Percentiles rank a stretch among this genome's conserved stretches.
These are phyloP conservation scores for Juncus effusus DNA, from an alignment of 176 grass and related monocot genomes.

Conservation along the genomic window DNA sequence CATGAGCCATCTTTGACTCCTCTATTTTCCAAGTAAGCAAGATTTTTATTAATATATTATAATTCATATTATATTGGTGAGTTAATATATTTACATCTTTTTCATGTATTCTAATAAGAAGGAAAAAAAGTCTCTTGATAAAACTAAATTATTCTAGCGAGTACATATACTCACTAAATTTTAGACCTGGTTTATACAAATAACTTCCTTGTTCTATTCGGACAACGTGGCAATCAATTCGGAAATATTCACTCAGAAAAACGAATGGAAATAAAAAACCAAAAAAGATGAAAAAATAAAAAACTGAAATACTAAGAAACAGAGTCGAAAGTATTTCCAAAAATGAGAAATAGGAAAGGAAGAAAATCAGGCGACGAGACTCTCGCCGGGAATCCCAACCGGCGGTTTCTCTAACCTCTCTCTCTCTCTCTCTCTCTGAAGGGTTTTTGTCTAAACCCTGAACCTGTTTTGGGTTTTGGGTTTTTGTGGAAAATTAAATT, in stretches of 20 bases:
- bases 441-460: conserved; percentile 18
- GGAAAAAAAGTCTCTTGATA: no score
- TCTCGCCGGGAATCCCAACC: background rate
- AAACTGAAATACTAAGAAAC: no score
- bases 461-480: no score
- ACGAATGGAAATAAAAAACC: background rate
- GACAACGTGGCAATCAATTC: background rate
- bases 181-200: conserved; percentile 7
- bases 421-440: background rate
- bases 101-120: no score
- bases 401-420: background rate
- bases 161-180: background rate
- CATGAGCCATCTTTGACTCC: no score
- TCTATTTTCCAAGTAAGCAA: no score
- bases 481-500: no score
- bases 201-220: background rate
- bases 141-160: no score
- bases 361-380: background rate
- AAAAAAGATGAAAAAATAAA: background rate
- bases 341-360: conserved; percentile 13
- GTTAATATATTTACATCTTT: no score
- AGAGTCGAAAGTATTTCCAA: conserved; percentile 11
- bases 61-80: no score
- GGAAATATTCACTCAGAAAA: conserved; percentile 1
- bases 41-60: no score